Conservation (phyloP, 1,284 basidiomycete species). For the Pascua sp. region DNA sequence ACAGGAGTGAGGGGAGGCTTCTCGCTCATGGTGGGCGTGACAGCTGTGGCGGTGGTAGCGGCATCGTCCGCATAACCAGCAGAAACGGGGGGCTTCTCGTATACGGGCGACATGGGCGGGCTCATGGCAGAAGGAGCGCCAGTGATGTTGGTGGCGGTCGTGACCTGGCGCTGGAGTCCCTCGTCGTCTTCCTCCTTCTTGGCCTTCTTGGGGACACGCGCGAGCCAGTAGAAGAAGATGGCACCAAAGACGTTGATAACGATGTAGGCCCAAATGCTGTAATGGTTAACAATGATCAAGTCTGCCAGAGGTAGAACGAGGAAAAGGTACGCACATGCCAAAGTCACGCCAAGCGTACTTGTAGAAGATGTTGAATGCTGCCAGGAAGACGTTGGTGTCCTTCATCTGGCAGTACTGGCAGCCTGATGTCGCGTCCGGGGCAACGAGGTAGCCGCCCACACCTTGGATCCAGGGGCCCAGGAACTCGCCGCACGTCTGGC, state of each 20-base stretch:
- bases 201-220: constrained; percentile 31
- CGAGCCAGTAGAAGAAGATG: constrained; percentile 43
- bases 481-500: constrained; percentile 50
- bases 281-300: too few species aligned
- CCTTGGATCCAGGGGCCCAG: constrained; percentile 41
- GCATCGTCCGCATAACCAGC: too few species aligned
- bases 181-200: constrained; percentile 13
- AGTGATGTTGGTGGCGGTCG: constrained; percentile 5
- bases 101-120: not conserved
- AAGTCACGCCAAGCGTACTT: constrained; percentile 60
- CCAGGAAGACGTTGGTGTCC: constrained; percentile 61
- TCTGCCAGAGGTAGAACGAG: too few species aligned
- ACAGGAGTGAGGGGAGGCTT: too few species aligned
- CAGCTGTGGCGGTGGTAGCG: too few species aligned
- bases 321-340: constrained; percentile 49
- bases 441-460: constrained; percentile 45
- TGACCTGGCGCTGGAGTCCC: constrained; percentile 11
- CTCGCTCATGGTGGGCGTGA: too few species aligned
- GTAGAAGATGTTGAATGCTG: constrained; percentile 59
- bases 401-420: constrained; percentile 51
- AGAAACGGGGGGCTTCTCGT: not conserved
- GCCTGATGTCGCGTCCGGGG: constrained; percentile 31
- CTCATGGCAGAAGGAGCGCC: not conserved
- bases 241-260: constrained; percentile 56
- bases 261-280: constrained; percentile 58